Conservation (phyloP, 441 rosid species). For the Croton setiger region DNA sequence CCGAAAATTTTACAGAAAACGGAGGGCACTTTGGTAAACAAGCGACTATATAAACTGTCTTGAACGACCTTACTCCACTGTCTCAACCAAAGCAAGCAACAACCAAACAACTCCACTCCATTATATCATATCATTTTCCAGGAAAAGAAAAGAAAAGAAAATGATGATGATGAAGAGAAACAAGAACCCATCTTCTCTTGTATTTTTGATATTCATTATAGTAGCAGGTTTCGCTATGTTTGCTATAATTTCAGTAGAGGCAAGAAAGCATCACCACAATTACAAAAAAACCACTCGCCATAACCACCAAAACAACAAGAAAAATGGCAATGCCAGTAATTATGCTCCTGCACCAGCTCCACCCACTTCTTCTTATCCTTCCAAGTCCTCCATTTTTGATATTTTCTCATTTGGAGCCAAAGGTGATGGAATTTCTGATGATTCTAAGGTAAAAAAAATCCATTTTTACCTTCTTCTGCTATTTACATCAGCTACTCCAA, state of each 20-base stretch:
- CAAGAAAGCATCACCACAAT: conserved; percentile 42
- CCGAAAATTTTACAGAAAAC: background rate
- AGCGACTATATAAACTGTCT: conserved; percentile 29
- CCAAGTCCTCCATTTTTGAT: conserved; percentile 28
- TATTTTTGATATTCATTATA: conserved; percentile 19
- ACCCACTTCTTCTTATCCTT: conserved; percentile 25
- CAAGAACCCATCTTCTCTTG: conserved; percentile 17
- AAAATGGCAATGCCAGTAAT: conserved; percentile 11
- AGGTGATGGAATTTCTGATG: conserved; percentile 54
- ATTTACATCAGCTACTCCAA: too few species aligned
- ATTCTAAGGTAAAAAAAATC: conserved; percentile 36
- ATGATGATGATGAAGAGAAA: conserved; percentile 34
- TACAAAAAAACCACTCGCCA: conserved; percentile 26
- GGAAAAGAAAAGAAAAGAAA: background rate
- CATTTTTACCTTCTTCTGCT: background rate
- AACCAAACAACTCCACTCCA: conserved; percentile 12
- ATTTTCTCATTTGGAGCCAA: conserved; percentile 52
- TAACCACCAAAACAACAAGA: conserved; percentile 28
- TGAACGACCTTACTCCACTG: conserved; percentile 26
- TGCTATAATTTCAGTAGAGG: conserved; percentile 36
- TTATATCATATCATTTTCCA: background rate
- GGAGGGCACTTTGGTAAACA: conserved; percentile 16
- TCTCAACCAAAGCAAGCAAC: conserved; percentile 11
- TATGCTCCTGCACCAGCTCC: conserved; percentile 18
- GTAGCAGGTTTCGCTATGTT: conserved; percentile 21